A percentile compares a stretch with the other conserved stretches of the same genome.
These are phyloP conservation scores for Primulina huaijiensis DNA, from an alignment of 257 asterid genomes.

Conservation along the genomic window DNA sequence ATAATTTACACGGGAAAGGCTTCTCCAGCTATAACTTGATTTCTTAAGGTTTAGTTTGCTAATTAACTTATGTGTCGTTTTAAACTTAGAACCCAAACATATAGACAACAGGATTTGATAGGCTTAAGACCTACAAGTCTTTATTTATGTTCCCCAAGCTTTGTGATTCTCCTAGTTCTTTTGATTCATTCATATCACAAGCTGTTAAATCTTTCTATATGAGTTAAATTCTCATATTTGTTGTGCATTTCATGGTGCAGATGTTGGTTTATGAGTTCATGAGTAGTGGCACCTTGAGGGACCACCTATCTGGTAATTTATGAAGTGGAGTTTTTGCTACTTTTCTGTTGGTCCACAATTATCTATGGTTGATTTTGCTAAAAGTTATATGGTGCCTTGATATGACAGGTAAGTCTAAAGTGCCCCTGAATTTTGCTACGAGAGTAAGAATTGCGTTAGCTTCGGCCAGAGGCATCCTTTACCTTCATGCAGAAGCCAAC, in stretches of 20 bases:
- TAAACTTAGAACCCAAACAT: neutral
- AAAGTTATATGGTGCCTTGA: neutral
- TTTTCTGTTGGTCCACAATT: conserved; percentile 8
- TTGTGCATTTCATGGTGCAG: conserved; percentile 47
- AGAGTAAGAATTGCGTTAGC: conserved; percentile 74
- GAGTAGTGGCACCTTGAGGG: conserved; percentile 86
- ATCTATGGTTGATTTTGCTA: neutral
- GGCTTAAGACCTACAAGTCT: neutral
- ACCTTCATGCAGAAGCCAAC: conserved; percentile 93
- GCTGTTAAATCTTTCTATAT: conserved; percentile 1
- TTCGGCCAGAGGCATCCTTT: conserved; percentile 87
- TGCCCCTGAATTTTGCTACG: conserved; percentile 56
- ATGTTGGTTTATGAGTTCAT: conserved; percentile 92
- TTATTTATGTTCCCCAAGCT: neutral
- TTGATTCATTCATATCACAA: conserved; percentile 2
- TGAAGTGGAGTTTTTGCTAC: neutral
- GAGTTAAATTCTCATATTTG: conserved; percentile 23
- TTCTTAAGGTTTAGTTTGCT: neutral
- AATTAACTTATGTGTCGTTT: neutral
- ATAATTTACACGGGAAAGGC: neutral
- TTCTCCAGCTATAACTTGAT: neutral
- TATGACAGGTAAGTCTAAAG: conserved; percentile 58
- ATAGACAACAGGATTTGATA: neutral
- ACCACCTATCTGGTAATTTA: conserved; percentile 73
- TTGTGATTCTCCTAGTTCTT: neutral